Percentiles rank a stretch among this genome's conserved stretches.
These are phyloP conservation scores for Pyricularia sp. DNA, from an alignment of 2,329 filamentous ascomycete species.

Conservation along the genomic window DNA sequence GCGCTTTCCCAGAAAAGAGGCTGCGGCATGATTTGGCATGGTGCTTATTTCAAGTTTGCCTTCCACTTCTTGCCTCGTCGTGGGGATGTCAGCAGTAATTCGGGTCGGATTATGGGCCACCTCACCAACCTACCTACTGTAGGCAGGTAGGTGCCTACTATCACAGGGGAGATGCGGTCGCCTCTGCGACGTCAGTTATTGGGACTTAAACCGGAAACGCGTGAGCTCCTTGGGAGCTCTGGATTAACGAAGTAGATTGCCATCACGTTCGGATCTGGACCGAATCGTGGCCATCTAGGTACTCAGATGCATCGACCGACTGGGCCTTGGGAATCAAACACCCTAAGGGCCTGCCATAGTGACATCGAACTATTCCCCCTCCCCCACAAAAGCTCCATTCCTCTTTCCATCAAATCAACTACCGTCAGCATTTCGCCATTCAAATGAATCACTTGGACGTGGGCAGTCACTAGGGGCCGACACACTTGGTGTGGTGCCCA, in stretches of 20 bases:
- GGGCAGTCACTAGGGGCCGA: not conserved
- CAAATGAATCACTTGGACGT: not conserved
- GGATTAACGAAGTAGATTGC: not conserved
- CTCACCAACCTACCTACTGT: not conserved
- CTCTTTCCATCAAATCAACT: not conserved
- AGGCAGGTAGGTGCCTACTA: not conserved
- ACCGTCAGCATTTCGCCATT: not conserved
- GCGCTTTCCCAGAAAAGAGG: conserved; percentile 20
- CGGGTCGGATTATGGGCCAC: not conserved
- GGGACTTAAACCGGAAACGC: not conserved
- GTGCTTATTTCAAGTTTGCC: not conserved
- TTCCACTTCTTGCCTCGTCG: not conserved
- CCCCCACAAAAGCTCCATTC: not conserved
- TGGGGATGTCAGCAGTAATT: not conserved
- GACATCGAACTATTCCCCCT: not conserved
- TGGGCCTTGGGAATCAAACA: not conserved
- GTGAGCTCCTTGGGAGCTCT: not conserved
- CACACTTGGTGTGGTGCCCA: not conserved
- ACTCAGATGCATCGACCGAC: not conserved
- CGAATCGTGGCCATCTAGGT: not conserved
- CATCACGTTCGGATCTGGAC: not conserved
- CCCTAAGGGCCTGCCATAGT: not conserved
- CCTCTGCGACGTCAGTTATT: not conserved
- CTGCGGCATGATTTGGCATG: not conserved
- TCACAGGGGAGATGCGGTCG: not conserved